Evolutionary conservation across 2,329 filamentous ascomycete genomes (phyloP).

Genomic region (Epichloe typhina): DNA sequence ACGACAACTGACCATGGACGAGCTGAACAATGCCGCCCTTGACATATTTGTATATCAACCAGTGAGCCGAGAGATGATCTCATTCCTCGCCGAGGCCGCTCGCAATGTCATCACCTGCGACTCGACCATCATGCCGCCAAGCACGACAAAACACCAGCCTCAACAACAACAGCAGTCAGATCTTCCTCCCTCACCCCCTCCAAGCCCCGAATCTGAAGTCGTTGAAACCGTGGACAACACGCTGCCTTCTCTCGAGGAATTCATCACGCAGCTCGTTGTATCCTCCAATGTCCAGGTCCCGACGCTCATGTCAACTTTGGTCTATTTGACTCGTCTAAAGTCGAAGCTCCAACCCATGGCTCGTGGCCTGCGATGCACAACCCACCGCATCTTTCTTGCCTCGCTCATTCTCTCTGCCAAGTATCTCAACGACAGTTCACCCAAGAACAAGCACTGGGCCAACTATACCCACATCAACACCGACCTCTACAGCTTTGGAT

Average conservation of each 20-base stretch:
- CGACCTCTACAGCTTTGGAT: conserved; percentile 58
- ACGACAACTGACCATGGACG: conserved; percentile 32
- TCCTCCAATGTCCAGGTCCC: conserved; percentile 94
- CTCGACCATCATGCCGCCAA: conserved; percentile 38
- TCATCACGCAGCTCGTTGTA: conserved; percentile 83
- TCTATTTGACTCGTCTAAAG: conserved; percentile 80
- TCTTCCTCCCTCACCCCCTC: conserved; percentile 38
- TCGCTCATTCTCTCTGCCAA: conserved; percentile 79
- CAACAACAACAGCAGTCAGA: conserved; percentile 8
- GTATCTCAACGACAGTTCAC: conserved; percentile 96
- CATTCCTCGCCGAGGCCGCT: conserved; percentile 61
- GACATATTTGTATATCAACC: conserved; percentile 70
- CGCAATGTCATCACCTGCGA: conserved; percentile 72
- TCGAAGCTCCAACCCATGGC: conserved; percentile 81
- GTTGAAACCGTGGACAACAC: conserved; percentile 33
- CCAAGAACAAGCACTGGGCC: conserved; percentile 99
- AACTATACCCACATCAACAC: conserved; percentile 73
- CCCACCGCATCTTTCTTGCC: conserved; percentile 93
- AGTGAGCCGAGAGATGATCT: conserved; percentile 64
- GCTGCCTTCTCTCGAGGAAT: conserved; percentile 73
- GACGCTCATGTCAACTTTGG: conserved; percentile 90
- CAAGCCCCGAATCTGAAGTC: conserved; percentile 34
- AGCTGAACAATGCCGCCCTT: conserved; percentile 60
- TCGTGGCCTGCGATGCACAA: conserved; percentile 91
- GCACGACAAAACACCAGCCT: conserved; percentile 16